Conservation (phyloP, 768 basidiomycete genomes). For the Pleurotus djamor region DNA sequence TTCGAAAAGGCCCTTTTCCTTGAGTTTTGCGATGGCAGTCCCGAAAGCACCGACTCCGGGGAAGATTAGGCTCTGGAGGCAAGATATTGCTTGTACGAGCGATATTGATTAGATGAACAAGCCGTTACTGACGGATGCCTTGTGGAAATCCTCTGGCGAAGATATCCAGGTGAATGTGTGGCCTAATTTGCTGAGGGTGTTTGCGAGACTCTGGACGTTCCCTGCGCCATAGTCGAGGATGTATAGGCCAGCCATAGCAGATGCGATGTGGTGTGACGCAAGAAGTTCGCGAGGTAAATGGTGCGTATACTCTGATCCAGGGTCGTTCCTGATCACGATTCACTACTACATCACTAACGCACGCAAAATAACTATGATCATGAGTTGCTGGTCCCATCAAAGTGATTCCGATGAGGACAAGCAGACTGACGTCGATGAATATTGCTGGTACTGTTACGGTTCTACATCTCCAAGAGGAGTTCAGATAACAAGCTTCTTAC, state of each 20-base stretch:
- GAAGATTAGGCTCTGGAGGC: constrained; percentile 83
- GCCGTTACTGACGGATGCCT: constrained; percentile 75
- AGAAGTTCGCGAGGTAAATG: background rate
- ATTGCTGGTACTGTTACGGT: no score
- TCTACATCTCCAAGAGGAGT: no score
- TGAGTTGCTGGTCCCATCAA: no score
- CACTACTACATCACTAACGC: no score
- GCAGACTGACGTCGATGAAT: no score
- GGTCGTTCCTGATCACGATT: no score
- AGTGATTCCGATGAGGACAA: no score
- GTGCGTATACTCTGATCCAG: no score
- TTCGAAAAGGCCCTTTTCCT: constrained; percentile 68
- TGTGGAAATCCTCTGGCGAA: constrained; percentile 74
- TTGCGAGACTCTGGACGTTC: constrained; percentile 91
- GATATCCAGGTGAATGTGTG: constrained; percentile 90
- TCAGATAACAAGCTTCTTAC: no score
- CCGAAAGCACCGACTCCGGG: constrained; percentile 96
- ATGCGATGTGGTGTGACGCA: background rate
- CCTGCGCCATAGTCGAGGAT: constrained; percentile 98
- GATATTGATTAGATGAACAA: constrained; percentile 5
- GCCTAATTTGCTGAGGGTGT: constrained; percentile 83
- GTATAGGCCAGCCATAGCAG: constrained; percentile 51
- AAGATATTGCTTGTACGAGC: constrained; percentile 8
- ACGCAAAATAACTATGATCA: no score
- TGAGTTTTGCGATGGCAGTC: constrained; percentile 79